These are phyloP conservation scores for Gilbertella persicaria DNA, from an alignment of 371 early-diverging fungal genomes.

Conservation along the genomic window DNA sequence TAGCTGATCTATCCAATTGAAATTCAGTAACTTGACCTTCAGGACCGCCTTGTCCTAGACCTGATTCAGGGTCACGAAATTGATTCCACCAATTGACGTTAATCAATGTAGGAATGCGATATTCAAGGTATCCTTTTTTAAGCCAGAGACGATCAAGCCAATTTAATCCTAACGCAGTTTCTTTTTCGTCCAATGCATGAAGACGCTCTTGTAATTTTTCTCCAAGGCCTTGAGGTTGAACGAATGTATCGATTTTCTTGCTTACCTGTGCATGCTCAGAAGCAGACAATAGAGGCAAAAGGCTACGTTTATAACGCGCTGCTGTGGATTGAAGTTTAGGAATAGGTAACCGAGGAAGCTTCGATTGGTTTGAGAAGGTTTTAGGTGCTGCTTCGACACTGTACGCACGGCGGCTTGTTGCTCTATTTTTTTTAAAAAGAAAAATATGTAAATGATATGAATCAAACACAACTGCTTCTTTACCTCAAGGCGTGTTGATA, in stretches of 20 bases:
- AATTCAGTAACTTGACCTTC: slow-evolving; percentile 64
- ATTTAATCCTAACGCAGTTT: slow-evolving; percentile 46
- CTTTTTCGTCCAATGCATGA: slow-evolving; percentile 56
- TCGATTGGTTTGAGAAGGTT: slow-evolving; percentile 76
- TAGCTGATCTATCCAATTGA: slow-evolving; percentile 81
- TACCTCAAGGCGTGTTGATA: too few relatives aligned
- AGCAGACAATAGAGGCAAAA: slow-evolving; percentile 62
- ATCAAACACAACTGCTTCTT: not conserved
- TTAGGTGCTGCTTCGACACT: slow-evolving; percentile 1
- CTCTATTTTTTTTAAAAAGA: not conserved
- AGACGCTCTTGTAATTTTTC: slow-evolving; percentile 76
- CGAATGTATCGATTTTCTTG: slow-evolving; percentile 64
- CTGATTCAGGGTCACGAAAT: slow-evolving; percentile 64
- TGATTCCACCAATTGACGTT: slow-evolving; percentile 90
- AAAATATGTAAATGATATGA: not conserved
- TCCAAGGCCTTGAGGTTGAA: slow-evolving; percentile 65
- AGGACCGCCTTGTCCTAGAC: slow-evolving; percentile 42
- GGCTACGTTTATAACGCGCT: slow-evolving; percentile 68
- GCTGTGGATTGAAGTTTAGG: slow-evolving; percentile 76
- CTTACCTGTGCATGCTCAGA: slow-evolving; percentile 55
- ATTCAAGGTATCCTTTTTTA: slow-evolving; percentile 87
- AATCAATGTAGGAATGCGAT: slow-evolving; percentile 79
- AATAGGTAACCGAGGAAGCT: slow-evolving; percentile 81
- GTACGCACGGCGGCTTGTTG: not conserved
- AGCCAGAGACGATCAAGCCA: slow-evolving; percentile 94